Evolutionary conservation across 2,329 filamentous ascomycete species (phyloP).

Genomic region (Cyphellophora attinorum): DNA sequence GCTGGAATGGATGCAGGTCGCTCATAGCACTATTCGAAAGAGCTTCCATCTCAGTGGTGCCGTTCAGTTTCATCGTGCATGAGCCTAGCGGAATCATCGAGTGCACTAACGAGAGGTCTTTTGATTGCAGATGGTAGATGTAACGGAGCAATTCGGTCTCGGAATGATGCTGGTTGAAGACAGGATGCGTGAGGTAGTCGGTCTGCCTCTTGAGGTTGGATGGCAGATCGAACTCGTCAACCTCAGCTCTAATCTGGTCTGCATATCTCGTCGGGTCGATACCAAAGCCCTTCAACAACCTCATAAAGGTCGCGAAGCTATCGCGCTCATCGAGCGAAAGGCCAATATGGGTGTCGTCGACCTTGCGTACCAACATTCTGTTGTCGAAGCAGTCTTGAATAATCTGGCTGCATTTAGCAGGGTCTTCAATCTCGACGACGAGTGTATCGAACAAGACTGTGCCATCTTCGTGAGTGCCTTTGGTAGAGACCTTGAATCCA

Average conservation of each 20-base stretch:
- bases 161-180: conserved; percentile 91
- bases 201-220: conserved; percentile 58
- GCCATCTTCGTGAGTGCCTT: conserved; percentile 46
- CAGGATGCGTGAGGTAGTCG: conserved; percentile 72
- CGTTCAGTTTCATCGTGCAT: conserved; percentile 98
- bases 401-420: conserved; percentile 38
- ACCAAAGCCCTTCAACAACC: conserved; percentile 25
- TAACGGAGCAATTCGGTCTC: conserved; percentile 92
- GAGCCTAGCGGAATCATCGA: conserved; percentile 97
- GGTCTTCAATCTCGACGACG: conserved; percentile 37
- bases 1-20: conserved; percentile 72
- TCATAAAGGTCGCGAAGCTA: conserved; percentile 18
- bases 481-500: conserved; percentile 54
- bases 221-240: conserved; percentile 24
- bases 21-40: conserved; percentile 68
- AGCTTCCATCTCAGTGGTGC: conserved; percentile 84
- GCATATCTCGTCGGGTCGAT: too few species aligned
- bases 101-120: conserved; percentile 86
- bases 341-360: conserved; percentile 52
- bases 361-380: conserved; percentile 41
- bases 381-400: conserved; percentile 41
- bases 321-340: conserved; percentile 70
- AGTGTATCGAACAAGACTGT: conserved; percentile 71
- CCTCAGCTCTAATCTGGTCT: conserved; percentile 20
- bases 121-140: conserved; percentile 85